Percentiles rank a stretch among this genome's conserved stretches.
Conservation (phyloP, 805 yeast genomes). For the Suhomyces prunicola region DNA sequence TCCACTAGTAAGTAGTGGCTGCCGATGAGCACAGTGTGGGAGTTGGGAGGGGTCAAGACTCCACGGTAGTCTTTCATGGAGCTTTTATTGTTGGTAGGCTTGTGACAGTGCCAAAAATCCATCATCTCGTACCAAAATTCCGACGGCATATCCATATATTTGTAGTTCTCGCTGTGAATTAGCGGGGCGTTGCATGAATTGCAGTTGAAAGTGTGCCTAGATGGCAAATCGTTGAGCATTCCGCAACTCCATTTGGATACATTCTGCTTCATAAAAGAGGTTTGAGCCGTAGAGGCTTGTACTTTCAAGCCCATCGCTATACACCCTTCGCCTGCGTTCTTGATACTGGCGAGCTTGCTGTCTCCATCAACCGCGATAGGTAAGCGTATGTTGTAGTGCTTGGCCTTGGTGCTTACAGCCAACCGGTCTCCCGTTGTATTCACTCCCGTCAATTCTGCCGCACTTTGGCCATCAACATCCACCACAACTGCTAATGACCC, state of each 20-base stretch:
- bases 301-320: not conserved
- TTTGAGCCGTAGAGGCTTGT: not conserved
- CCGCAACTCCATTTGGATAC: constrained; percentile 32
- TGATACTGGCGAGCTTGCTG: not conserved
- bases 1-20: constrained; percentile 50
- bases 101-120: constrained; percentile 98
- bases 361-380: not conserved
- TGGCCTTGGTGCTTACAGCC: not conserved
- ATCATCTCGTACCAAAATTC: constrained; percentile 92
- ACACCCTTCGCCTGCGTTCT: not conserved
- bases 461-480: constrained; percentile 1
- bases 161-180: constrained; percentile 29
- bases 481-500: constrained; percentile 5
- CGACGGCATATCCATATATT: constrained; percentile 72
- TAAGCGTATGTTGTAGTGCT: not conserved
- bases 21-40: constrained; percentile 49
- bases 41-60: constrained; percentile 40
- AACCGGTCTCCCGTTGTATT: not conserved
- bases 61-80: constrained; percentile 34
- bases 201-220: constrained; percentile 18
- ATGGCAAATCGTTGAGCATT: not conserved
- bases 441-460: not conserved
- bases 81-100: constrained; percentile 44
- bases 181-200: constrained; percentile 24
- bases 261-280: constrained; percentile 5